Base-by-base conservation (phyloP, 2,329 filamentous ascomycete species). In the Botrytis aclada region DNA sequence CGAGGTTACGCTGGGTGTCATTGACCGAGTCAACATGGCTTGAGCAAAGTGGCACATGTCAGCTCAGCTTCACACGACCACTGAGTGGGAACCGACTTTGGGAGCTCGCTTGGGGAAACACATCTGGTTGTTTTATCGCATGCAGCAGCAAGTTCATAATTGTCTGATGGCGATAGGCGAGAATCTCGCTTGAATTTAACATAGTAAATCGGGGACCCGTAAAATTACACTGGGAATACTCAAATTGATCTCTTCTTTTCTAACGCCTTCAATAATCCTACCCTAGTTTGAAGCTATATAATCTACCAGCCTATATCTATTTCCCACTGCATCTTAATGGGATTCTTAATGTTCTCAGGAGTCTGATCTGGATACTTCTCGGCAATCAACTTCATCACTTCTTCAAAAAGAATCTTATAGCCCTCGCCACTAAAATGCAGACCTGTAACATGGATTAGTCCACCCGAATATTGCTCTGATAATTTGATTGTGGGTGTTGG, bases 401-500 rank as follows among this genome's bases (percentile, higher is more conserved):
- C 70, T 58, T 67, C 29, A 14, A 58, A 71, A 14, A 71, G 61
- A 18, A 71, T 71, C 39, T 71, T 58, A 29, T 71, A 71, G 8
- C 47, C 70, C 16, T 71, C 70, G 10, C 70, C 70, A 10, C 61
- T 67, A 22, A 71, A 71, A n/a, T 71, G 70, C 20, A 71, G 47
- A 10, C 70, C 70, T 71, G 10, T 29, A 4, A 29, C 7, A 67
- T 18, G 4, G 2, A n/a, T 62, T 10, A 62, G 34, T n/a, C 34
- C 25, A 62, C 51, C 14, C 6, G 51, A 18, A 41, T 2, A n/a
- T 18, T n/a, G 6, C 12, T 62, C 2, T 18, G 4, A 18, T 20
- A 3, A 14, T 47, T 29, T 25, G 12, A 37, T 18, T n/a, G 29
- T 14, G 25, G 18, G 16, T 20, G 8, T 12, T 54, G 20, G 5